Percentiles rank a stretch among this genome's conserved stretches.
Conservation (phyloP, 169 alveolate genomes). For the Eimeria sp. region DNA sequence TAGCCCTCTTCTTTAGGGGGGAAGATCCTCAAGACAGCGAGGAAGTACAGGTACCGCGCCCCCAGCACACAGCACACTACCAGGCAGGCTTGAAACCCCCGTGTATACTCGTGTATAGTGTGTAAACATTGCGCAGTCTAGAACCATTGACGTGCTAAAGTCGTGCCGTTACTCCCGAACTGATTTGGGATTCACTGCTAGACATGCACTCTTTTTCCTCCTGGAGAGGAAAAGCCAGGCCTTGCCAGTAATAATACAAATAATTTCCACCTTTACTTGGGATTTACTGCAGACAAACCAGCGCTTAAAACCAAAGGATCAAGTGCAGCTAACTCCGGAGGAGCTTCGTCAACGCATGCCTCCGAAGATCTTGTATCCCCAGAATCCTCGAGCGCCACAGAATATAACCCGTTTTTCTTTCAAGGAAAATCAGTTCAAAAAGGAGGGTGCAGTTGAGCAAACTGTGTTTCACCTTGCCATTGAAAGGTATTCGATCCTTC, state of each 20-base stretch:
- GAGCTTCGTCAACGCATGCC: constrained; percentile 90
- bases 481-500: constrained; percentile 86
- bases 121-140: neutral
- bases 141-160: neutral
- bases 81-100: neutral
- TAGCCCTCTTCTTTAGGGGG: constrained; percentile 47
- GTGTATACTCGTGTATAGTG: neutral
- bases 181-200: neutral
- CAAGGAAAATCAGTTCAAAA: constrained; percentile 89
- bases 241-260: neutral
- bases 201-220: neutral
- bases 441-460: constrained; percentile 92
- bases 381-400: constrained; percentile 94
- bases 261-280: neutral
- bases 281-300: constrained; percentile 47
- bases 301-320: constrained; percentile 82
- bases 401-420: constrained; percentile 91
- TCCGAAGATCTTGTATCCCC: constrained; percentile 89
- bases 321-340: constrained; percentile 82
- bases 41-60: constrained; percentile 30
- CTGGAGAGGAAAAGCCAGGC: neutral
- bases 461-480: constrained; percentile 89
- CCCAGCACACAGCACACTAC: neutral
- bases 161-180: neutral
- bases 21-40: constrained; percentile 59